phyloP scores from a whole-genome alignment of 352 stramenopile genomes.

The Globisporangium acanthophoron region DNA sequence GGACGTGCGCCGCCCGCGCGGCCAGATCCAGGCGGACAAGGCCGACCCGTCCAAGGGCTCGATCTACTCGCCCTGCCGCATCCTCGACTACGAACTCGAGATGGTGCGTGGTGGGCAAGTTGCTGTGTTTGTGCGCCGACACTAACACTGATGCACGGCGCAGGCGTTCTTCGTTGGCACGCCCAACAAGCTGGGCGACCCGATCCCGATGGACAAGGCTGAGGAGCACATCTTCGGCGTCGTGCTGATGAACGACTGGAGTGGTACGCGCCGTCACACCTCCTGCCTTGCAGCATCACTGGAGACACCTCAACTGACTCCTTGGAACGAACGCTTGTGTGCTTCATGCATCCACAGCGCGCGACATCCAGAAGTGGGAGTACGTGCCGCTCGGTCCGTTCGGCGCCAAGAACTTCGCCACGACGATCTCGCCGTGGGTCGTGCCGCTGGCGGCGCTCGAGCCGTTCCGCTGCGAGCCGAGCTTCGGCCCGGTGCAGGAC shows the following conservation, averaged over 20 bases:
- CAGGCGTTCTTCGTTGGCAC: conserved; percentile 91
- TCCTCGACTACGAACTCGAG: conserved; percentile 97
- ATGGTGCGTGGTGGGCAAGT: conserved; percentile 39
- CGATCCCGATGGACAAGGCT: conserved; percentile 88
- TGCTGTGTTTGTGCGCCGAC: no score
- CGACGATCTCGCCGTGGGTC: conserved; percentile 96
- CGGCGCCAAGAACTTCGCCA: conserved; percentile 96
- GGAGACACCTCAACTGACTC: background rate
- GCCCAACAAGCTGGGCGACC: conserved; percentile 84
- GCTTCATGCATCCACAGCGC: conserved; percentile 24
- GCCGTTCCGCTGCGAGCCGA: conserved; percentile 90
- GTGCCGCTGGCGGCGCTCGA: conserved; percentile 93
- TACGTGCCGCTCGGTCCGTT: conserved; percentile 97
- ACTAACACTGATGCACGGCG: background rate
- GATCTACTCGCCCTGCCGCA: conserved; percentile 81
- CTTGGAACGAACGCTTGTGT: background rate
- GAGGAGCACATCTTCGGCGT: conserved; percentile 96
- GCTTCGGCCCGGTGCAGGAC: conserved; percentile 82
- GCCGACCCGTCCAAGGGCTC: conserved; percentile 90
- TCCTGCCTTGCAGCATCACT: background rate
- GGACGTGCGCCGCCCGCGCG: conserved; percentile 77
- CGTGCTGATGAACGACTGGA: conserved; percentile 98
- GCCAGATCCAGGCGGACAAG: conserved; percentile 91
- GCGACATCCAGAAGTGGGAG: conserved; percentile 95
- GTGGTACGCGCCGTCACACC: conserved; percentile 40